Conservation (phyloP, 2,329 filamentous ascomycete genomes). For the Botrytis galanthina region DNA sequence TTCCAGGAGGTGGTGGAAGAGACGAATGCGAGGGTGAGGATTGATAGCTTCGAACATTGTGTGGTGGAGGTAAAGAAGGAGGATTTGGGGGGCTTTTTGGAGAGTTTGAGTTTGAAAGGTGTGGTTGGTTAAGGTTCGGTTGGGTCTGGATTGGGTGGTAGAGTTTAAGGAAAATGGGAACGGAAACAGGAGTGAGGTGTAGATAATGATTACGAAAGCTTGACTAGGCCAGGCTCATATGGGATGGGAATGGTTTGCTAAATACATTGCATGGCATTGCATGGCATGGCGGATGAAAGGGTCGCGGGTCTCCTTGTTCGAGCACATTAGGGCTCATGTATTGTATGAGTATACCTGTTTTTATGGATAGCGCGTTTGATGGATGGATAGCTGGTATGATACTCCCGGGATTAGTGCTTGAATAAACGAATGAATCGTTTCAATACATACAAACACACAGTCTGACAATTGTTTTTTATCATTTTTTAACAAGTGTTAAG, state of each 20-base stretch:
- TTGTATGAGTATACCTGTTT: background rate
- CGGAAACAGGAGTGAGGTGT: background rate
- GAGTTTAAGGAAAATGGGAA: background rate
- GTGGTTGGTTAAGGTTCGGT: constrained; percentile 58
- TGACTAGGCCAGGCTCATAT: background rate
- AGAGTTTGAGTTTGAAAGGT: constrained; percentile 86
- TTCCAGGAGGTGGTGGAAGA: constrained; percentile 94
- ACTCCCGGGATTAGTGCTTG: background rate
- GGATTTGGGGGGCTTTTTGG: constrained; percentile 84
- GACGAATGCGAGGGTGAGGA: constrained; percentile 83
- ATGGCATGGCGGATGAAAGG: background rate
- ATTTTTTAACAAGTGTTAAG: background rate
- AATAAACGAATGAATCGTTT: background rate
- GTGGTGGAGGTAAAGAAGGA: constrained; percentile 98
- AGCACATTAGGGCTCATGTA: background rate
- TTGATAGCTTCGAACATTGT: constrained; percentile 96
- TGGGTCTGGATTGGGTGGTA: background rate
- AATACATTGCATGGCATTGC: background rate
- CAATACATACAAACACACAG: background rate
- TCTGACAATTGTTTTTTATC: background rate
- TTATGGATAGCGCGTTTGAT: background rate
- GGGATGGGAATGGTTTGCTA: constrained; percentile 1
- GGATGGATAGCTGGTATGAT: background rate
- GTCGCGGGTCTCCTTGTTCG: background rate
- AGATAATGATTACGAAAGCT: constrained; percentile 17